Conservation (phyloP, 768 basidiomycete species). For the Mycena kentingensis region DNA sequence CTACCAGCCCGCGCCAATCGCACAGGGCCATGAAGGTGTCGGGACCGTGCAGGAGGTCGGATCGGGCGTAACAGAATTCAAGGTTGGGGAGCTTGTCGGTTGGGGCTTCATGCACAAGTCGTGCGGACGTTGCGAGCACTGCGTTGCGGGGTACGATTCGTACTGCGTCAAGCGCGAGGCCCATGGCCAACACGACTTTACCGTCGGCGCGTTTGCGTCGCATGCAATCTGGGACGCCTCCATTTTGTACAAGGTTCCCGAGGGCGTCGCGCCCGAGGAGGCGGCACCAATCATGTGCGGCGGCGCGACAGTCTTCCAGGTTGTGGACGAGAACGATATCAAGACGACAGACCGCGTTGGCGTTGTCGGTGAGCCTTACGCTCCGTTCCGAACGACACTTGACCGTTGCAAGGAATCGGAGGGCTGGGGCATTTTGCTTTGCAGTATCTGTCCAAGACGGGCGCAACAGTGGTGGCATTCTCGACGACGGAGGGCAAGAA, state of each 20-base stretch:
- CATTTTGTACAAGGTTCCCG: slow-evolving; percentile 38
- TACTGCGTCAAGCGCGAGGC: slow-evolving; percentile 3
- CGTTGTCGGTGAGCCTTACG: slow-evolving; percentile 34
- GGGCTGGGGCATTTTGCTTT: slow-evolving; percentile 42
- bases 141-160: slow-evolving; percentile 19
- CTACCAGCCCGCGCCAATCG: slow-evolving; percentile 33
- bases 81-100: slow-evolving; percentile 37
- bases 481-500: slow-evolving; percentile 35
- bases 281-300: slow-evolving; percentile 37
- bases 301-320: slow-evolving; percentile 16
- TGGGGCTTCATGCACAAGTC: slow-evolving; percentile 37
- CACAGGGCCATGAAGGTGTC: slow-evolving; percentile 42
- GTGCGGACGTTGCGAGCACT: slow-evolving; percentile 35
- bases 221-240: slow-evolving; percentile 36
- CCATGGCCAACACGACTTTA: slow-evolving; percentile 24
- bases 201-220: slow-evolving; percentile 39
- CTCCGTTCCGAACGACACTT: too few relatives aligned
- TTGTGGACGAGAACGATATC: slow-evolving; percentile 19
- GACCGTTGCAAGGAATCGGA: too few relatives aligned
- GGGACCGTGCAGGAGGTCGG: slow-evolving; percentile 37
- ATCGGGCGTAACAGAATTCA: neutral
- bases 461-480: slow-evolving; percentile 39
- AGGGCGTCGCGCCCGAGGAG: slow-evolving; percentile 27
- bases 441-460: slow-evolving; percentile 42
- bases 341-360: slow-evolving; percentile 36